A percentile compares a stretch with the other conserved stretches of the same genome.
phyloP scores from a whole-genome alignment of 176 grass and related monocot species.

The Avena sativa region DNA sequence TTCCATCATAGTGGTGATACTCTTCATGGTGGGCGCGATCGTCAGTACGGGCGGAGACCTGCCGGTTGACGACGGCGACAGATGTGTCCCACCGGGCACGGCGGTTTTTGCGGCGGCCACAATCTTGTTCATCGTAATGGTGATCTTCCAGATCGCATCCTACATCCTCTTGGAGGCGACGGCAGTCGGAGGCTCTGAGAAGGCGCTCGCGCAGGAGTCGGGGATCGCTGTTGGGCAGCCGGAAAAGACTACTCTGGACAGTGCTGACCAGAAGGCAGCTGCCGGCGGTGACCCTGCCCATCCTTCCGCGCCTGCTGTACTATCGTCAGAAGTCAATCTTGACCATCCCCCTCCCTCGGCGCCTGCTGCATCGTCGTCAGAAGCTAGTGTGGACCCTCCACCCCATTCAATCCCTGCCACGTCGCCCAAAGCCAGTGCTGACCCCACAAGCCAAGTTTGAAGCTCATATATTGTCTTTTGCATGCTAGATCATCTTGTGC shows the following conservation, averaged over 20 bases:
- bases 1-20: not conserved
- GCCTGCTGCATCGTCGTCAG: not conserved
- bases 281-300: no score
- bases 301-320: not conserved
- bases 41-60: not conserved
- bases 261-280: not conserved
- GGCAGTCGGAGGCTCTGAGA: not conserved
- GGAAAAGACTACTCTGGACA: no score
- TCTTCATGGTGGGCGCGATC: constrained; percentile 27
- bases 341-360: not conserved
- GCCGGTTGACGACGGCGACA: fast-evolving
- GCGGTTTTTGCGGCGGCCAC: constrained; percentile 1
- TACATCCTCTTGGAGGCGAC: constrained; percentile 12
- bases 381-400: not conserved
- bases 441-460: not conserved
- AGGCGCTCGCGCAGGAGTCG: not conserved
- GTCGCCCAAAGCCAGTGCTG: not conserved
- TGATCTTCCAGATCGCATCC: constrained; percentile 19
- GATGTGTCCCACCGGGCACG: not conserved
- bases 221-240: constrained; percentile 5
- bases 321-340: not conserved
- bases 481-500: not conserved
- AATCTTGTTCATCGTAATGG: not conserved
- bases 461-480: not conserved
- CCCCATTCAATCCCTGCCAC: not conserved